These are phyloP conservation scores for Sordariomycetes sp. DNA, from an alignment of 2,329 filamentous ascomycete species.

Conservation along the genomic window DNA sequence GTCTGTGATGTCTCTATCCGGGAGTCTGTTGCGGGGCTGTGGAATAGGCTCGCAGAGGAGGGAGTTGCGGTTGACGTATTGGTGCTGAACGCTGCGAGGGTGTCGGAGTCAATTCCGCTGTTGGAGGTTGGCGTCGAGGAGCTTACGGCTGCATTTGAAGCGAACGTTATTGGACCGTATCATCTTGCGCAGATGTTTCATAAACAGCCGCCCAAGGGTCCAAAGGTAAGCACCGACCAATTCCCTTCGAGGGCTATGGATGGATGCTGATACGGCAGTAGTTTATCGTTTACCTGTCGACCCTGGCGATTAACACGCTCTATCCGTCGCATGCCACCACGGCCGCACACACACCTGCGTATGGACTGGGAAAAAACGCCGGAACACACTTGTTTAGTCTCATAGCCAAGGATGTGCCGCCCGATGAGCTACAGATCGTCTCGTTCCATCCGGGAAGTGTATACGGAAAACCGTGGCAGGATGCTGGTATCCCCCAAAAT, in stretches of 20 bases:
- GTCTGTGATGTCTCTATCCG: conserved; percentile 16
- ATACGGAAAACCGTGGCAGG: background rate
- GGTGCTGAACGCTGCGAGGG: conserved; percentile 17
- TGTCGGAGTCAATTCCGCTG: conserved; percentile 6
- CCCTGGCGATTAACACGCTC: background rate
- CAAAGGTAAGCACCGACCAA: background rate
- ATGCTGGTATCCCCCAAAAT: background rate
- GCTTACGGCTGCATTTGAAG: conserved; percentile 8
- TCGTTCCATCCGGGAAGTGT: background rate
- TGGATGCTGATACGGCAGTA: background rate
- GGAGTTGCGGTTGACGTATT: conserved; percentile 19
- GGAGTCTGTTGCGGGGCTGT: conserved; percentile 7
- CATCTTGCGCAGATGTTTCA: conserved; percentile 10
- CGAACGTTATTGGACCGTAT: conserved; percentile 12
- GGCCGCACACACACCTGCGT: background rate
- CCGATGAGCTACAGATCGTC: background rate
- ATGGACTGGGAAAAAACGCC: background rate
- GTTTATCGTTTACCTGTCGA: background rate
- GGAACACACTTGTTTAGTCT: background rate
- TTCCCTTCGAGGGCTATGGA: background rate
- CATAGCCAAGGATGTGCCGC: background rate
- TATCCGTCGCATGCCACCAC: background rate
- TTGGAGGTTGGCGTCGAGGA: conserved; percentile 7
- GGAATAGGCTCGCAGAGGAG: conserved; percentile 9
- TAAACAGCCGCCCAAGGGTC: background rate